phyloP scores from a whole-genome alignment of 1,284 basidiomycete genomes.

The Rhodofomes roseus region DNA sequence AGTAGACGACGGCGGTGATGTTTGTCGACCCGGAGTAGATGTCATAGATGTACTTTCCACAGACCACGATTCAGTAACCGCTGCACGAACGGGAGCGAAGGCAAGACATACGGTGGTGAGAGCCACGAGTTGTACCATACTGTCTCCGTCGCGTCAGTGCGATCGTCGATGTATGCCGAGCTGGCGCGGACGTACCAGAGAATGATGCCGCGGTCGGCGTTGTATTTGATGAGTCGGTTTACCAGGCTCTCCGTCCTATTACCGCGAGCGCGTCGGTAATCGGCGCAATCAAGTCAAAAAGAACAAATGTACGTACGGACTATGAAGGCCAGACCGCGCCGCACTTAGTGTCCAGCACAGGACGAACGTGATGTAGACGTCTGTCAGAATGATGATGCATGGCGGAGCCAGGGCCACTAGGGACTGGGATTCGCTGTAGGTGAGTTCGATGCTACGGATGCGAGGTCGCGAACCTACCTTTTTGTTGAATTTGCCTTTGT shows the following conservation, averaged over 20 bases:
- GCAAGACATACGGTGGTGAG: background rate
- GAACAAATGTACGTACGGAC: background rate
- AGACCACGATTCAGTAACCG: background rate
- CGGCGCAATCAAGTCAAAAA: too few relatives aligned
- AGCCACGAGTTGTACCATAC: background rate
- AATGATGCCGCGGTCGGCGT: background rate
- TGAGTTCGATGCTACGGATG: background rate
- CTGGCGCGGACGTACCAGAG: too few relatives aligned
- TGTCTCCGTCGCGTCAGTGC: too few relatives aligned
- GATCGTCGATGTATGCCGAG: too few relatives aligned
- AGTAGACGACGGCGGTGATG: background rate
- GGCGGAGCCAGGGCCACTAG: background rate
- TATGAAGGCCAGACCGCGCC: background rate
- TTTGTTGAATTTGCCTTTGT: background rate
- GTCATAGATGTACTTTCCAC: background rate
- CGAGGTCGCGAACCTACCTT: background rate
- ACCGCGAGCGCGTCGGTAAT: too few relatives aligned
- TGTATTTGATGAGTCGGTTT: background rate
- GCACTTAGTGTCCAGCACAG: background rate
- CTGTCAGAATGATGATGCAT: background rate
- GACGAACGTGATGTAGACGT: background rate
- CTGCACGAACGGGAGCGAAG: background rate
- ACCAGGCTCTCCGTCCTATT: background rate
- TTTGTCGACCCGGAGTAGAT: background rate
- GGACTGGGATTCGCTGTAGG: background rate